Conservation (phyloP, 78 protist species). For the Pigoraptor vietnamica region DNA sequence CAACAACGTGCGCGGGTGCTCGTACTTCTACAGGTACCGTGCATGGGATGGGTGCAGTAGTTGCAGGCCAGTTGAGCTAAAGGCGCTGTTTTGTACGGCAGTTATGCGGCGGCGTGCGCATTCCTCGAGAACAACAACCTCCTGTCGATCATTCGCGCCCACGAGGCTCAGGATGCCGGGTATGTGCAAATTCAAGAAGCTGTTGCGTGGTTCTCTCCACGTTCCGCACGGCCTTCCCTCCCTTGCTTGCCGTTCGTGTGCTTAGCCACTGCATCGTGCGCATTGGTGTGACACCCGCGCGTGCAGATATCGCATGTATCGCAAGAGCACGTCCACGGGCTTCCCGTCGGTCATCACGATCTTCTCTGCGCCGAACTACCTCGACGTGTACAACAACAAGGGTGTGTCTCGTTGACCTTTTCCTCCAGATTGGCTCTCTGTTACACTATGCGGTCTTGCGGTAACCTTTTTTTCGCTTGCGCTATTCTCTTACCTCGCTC, state of each 20-base stretch:
- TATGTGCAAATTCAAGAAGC: background rate
- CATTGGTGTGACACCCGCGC: background rate
- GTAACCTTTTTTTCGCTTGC: no score
- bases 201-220: background rate
- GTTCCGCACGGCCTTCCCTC: no score
- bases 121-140: slow-evolving; percentile 86
- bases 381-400: slow-evolving; percentile 94
- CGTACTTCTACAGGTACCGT: slow-evolving; percentile 60
- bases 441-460: background rate
- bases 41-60: no score
- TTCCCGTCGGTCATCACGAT: slow-evolving; percentile 97
- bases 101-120: slow-evolving; percentile 75
- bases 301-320: slow-evolving; percentile 72
- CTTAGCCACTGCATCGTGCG: background rate
- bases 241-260: no score
- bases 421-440: background rate
- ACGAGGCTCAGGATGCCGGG: slow-evolving; percentile 92
- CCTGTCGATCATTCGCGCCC: slow-evolving; percentile 95
- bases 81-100: background rate
- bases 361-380: slow-evolving; percentile 98
- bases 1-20: slow-evolving; percentile 91
- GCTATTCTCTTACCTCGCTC: no score
- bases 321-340: slow-evolving; percentile 53
- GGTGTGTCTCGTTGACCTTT: slow-evolving; percentile 44
- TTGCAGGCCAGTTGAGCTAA: background rate